Evolutionary conservation across 2,329 filamentous ascomycete species (phyloP), one percentile per base, ranked within the genome.

Genomic region (Pseudogymnoascus sp.): DNA sequence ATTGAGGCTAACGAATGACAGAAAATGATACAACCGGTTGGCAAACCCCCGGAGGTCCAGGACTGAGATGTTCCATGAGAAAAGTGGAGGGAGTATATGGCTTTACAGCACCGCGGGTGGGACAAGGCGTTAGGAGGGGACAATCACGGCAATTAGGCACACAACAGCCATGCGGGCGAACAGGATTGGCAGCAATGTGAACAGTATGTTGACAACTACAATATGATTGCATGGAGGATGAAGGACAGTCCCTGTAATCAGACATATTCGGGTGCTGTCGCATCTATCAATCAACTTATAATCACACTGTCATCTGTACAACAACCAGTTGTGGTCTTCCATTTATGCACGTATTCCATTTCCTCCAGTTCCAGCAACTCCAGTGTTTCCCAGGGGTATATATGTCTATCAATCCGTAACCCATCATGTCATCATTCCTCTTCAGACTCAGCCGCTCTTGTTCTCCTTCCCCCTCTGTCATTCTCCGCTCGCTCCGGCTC

Each of bases 1-100:
- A 40, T 41, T 5, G 36, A 10, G 60, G 44, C 67, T 24, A 66
- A 40, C 33, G 13, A 7, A 15, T 9, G 29, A 41, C 63, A 85
- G 83, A 87, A 87, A 80, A 88, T 88, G 85, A 76, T 88, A 54
- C 76, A 84, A 66, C 85, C 85, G 9, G 85, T 85, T 65, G 84
- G 86, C 39, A 81, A 83, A 69, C 85, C 85, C 64, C 85, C 85
- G 41, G 83, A 85, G 77, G 83, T 84, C 62, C 73, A 75, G 58
- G 74, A 76, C 68, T 76, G 69, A 71, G 17, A 15, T 21, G 1
- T 7, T 4, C 9, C 26, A 7, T 15, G 36, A 21, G 41, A 29
- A 2, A n/a, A 13, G 15, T 1, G 11, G 33, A 5, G 9, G 47
- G 8, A 13, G 9, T 17, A 29, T 21, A 54, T 54, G 47, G 47